These are phyloP conservation scores for Sclerotinia glacialis DNA, from an alignment of 2,329 filamentous ascomycete species.

Conservation along the genomic window DNA sequence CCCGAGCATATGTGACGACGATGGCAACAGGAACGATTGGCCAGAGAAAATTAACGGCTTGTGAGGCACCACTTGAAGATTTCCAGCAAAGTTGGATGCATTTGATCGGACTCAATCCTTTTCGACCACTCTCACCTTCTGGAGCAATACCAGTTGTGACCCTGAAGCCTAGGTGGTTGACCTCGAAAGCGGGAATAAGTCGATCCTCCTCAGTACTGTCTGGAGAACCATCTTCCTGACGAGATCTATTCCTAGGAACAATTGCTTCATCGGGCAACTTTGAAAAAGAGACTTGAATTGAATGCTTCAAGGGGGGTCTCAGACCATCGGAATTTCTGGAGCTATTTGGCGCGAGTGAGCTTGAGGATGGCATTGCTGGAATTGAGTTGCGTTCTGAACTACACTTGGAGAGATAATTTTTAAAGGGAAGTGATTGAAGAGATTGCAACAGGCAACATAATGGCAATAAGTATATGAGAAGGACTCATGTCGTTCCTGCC, in stretches of 20 bases:
- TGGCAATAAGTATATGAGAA: too few relatives aligned
- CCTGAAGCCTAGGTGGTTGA: slow-evolving; percentile 30
- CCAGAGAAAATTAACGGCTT: slow-evolving; percentile 69
- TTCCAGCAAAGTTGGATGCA: slow-evolving; percentile 63
- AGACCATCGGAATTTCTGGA: background rate
- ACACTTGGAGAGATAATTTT: too few relatives aligned
- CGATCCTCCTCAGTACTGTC: slow-evolving; percentile 3
- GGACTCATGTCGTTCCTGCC: background rate
- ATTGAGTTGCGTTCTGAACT: background rate
- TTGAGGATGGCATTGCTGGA: background rate
- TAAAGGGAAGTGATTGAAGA: background rate
- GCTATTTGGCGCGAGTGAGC: background rate
- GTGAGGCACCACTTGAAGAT: slow-evolving; percentile 62
- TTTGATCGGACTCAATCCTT: slow-evolving; percentile 59
- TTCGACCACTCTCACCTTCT: slow-evolving; percentile 67
- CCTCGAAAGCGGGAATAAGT: slow-evolving; percentile 14
- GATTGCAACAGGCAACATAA: background rate
- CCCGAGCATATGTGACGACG: slow-evolving; percentile 54
- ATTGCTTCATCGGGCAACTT: slow-evolving; percentile 1
- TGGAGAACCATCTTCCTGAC: background rate
- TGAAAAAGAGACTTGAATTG: slow-evolving; percentile 8
- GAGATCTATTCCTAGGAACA: background rate
- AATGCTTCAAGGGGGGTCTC: slow-evolving; percentile 6
- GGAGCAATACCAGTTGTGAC: slow-evolving; percentile 42
- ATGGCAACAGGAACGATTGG: slow-evolving; percentile 73